These are phyloP conservation scores for Naegleria gruberi DNA, from an alignment of 208 protist genomes.

Conservation along the genomic window DNA sequence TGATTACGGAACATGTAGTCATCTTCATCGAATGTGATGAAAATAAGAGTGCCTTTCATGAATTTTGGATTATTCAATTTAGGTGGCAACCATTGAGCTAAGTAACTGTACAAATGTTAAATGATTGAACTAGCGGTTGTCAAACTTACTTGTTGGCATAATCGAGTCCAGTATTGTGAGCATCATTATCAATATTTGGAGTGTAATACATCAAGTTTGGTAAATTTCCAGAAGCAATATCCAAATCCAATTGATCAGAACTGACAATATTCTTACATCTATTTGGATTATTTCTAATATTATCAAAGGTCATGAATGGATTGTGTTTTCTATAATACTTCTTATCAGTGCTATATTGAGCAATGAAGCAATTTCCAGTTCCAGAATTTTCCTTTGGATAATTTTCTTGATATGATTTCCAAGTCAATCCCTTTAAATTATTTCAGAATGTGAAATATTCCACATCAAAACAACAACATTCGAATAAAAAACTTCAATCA, in stretches of 20 bases:
- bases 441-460: neutral
- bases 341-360: neutral
- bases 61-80: neutral
- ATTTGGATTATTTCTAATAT: conserved; percentile 5
- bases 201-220: conserved; percentile 22
- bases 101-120: too few relatives aligned
- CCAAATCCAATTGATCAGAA: neutral
- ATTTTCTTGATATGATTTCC: conserved; percentile 22
- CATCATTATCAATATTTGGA: conserved; percentile 27
- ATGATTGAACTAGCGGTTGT: too few relatives aligned
- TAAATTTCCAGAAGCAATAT: neutral
- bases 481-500: too few relatives aligned
- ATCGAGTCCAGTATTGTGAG: conserved; percentile 20
- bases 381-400: neutral
- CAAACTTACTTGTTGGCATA: neutral
- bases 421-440: conserved; percentile 11
- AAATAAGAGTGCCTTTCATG: neutral
- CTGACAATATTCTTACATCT: conserved; percentile 20
- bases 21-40: conserved; percentile 19
- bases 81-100: neutral
- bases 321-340: conserved; percentile 21
- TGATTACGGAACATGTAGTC: conserved; percentile 2
- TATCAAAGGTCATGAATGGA: conserved; percentile 20
- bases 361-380: neutral
- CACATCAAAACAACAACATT: neutral